These are phyloP conservation scores for Trichophyton benhamiae DNA, from an alignment of 2,329 filamentous ascomycete species.

Conservation along the genomic window DNA sequence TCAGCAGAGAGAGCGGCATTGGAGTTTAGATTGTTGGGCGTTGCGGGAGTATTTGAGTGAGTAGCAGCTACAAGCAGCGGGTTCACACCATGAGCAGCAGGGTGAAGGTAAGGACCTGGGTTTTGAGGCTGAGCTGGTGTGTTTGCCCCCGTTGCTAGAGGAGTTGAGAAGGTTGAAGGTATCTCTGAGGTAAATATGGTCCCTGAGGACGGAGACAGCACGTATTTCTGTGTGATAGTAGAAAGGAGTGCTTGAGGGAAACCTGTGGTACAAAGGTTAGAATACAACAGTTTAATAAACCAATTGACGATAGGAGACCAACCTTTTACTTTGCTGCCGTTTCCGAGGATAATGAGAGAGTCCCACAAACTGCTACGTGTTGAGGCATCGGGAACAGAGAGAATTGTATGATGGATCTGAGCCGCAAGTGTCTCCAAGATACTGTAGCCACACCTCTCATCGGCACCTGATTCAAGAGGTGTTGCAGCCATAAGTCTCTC, in stretches of 20 bases:
- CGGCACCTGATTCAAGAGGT: conserved; percentile 21
- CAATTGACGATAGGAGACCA: conserved; percentile 8
- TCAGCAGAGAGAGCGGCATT: conserved; percentile 20
- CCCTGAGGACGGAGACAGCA: conserved; percentile 81
- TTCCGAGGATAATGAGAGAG: conserved; percentile 79
- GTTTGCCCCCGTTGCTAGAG: conserved; percentile 79
- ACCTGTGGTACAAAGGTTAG: conserved; percentile 33
- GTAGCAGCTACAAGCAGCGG: conserved; percentile 86
- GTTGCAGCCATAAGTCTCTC: conserved; percentile 51
- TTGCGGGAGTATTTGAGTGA: conserved; percentile 31
- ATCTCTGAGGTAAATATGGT: conserved; percentile 97
- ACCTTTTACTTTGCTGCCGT: conserved; percentile 59
- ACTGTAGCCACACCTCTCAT: conserved; percentile 38
- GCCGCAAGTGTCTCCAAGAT: conserved; percentile 75
- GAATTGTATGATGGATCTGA: conserved; percentile 70
- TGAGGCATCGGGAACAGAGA: conserved; percentile 69
- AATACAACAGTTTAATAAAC: too few species aligned
- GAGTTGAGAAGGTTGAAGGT: conserved; percentile 84
- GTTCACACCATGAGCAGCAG: conserved; percentile 56
- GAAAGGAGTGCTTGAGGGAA: conserved; percentile 81
- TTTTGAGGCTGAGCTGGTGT: conserved; percentile 48
- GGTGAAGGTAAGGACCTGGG: conserved; percentile 42
- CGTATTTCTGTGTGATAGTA: conserved; percentile 66
- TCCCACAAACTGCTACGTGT: conserved; percentile 87
- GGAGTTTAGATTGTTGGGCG: conserved; percentile 26